These are phyloP conservation scores for Cicer chorassanicum DNA, from an alignment of 306 rosid species.

Conservation along the genomic window DNA sequence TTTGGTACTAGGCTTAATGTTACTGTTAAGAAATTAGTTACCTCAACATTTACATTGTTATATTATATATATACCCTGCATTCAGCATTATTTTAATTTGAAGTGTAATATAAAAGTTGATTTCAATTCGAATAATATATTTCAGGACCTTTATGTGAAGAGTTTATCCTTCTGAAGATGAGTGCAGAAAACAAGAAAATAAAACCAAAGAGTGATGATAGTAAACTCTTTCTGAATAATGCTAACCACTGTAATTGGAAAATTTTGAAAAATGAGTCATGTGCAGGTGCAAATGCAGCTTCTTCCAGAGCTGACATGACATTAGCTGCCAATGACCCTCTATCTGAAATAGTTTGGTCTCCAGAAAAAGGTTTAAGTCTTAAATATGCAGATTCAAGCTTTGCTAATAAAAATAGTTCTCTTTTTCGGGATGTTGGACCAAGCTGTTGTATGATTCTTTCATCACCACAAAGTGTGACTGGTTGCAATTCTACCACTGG, in stretches of 20 bases:
- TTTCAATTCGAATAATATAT: constrained; percentile 45
- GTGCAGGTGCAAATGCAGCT: constrained; percentile 57
- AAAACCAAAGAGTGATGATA: constrained; percentile 69
- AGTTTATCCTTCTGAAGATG: constrained; percentile 61
- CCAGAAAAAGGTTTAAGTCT: constrained; percentile 74
- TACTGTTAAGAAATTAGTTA: constrained; percentile 2
- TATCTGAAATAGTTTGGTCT: constrained; percentile 94
- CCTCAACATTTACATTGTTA: constrained; percentile 8
- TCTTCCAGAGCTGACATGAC: constrained; percentile 59
- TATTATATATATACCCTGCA: constrained; percentile 19
- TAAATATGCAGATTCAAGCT: constrained; percentile 67
- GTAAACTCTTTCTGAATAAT: constrained; percentile 58
- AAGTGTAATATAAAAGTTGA: constrained; percentile 44
- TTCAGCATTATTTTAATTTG: constrained; percentile 8
- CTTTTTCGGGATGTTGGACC: constrained; percentile 64
- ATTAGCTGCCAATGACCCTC: constrained; percentile 64
- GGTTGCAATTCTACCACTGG: constrained; percentile 46
- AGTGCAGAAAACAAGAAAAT: constrained; percentile 57
- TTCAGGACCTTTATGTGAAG: constrained; percentile 61
- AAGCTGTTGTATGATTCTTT: constrained; percentile 54
- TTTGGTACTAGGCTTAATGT: constrained; percentile 27
- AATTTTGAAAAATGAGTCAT: constrained; percentile 61
- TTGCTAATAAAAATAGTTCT: constrained; percentile 52
- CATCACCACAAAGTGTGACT: constrained; percentile 47
- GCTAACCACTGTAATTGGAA: constrained; percentile 59